A percentile compares a stretch with the other conserved stretches of the same genome.
These are phyloP conservation scores for Talaromyces stipitatus DNA, from an alignment of 495 filamentous ascomycete species.

Conservation along the genomic window DNA sequence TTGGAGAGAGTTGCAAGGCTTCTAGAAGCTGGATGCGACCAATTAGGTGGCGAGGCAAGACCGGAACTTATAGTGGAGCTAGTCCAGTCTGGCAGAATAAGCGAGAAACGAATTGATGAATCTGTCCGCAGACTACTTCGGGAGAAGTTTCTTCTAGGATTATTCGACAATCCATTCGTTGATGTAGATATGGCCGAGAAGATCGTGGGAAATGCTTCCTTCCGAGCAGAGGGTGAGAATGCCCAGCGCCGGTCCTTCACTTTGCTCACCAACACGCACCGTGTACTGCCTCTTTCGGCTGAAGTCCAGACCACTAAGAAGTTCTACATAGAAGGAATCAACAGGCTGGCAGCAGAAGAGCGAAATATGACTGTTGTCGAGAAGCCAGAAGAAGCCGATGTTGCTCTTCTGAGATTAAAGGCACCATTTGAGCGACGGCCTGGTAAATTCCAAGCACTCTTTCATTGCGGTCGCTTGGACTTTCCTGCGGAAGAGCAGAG, in stretches of 20 bases:
- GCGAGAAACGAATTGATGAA: constrained; percentile 8
- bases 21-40: constrained; percentile 28
- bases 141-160: constrained; percentile 11
- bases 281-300: background rate
- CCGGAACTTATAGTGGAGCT: constrained; percentile 21
- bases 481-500: constrained; percentile 21
- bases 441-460: constrained; percentile 19
- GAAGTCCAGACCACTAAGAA: background rate
- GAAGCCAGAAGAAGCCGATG: constrained; percentile 23
- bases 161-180: constrained; percentile 17
- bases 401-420: constrained; percentile 23
- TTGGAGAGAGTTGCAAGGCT: constrained; percentile 15
- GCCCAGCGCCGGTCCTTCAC: constrained; percentile 20
- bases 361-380: background rate
- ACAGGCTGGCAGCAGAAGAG: background rate
- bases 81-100: background rate
- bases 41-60: constrained; percentile 26
- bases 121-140: constrained; percentile 7
- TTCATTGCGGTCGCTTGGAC: constrained; percentile 28
- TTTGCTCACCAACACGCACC: constrained; percentile 20
- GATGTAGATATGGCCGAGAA: constrained; percentile 20
- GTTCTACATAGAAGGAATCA: background rate
- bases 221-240: constrained; percentile 18
- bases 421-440: constrained; percentile 23
- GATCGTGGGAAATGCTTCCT: constrained; percentile 25